Percentiles rank a stretch among this genome's conserved stretches.
Conservation (phyloP, 768 basidiomycete species). For the Pleurotus djamor region DNA sequence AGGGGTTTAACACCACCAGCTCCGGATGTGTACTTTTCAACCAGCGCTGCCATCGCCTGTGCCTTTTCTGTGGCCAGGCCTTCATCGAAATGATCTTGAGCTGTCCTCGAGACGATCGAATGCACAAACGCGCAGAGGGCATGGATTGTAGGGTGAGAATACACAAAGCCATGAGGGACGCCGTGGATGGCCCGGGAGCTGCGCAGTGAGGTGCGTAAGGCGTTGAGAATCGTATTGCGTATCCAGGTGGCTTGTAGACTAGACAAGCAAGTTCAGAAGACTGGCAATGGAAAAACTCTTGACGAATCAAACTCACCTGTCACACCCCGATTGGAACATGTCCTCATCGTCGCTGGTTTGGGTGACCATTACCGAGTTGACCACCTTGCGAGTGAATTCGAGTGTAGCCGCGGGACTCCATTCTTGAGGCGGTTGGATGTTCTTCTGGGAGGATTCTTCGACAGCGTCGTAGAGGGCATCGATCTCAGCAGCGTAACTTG, state of each 20-base stretch:
- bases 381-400: conserved; percentile 27
- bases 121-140: conserved; percentile 4
- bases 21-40: neutral
- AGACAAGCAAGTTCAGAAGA: neutral
- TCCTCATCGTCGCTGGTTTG: conserved; percentile 28
- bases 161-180: conserved; percentile 18
- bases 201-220: conserved; percentile 12
- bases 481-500: conserved; percentile 38
- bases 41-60: neutral
- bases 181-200: conserved; percentile 9
- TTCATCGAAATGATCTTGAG: neutral
- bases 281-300: neutral
- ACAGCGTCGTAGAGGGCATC: conserved; percentile 27
- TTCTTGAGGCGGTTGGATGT: conserved; percentile 17
- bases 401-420: conserved; percentile 12
- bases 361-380: conserved; percentile 23
- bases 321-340: conserved; percentile 37
- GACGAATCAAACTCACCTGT: conserved; percentile 23
- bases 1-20: neutral
- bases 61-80: neutral
- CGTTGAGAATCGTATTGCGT: conserved; percentile 19
- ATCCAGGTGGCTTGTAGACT: conserved; percentile 27
- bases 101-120: neutral
- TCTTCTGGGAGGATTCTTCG: conserved; percentile 13
- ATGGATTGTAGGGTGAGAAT: conserved; percentile 18